Evolutionary conservation across 2,329 filamentous ascomycete species (phyloP).

Genomic region (Penicillium sp.): DNA sequence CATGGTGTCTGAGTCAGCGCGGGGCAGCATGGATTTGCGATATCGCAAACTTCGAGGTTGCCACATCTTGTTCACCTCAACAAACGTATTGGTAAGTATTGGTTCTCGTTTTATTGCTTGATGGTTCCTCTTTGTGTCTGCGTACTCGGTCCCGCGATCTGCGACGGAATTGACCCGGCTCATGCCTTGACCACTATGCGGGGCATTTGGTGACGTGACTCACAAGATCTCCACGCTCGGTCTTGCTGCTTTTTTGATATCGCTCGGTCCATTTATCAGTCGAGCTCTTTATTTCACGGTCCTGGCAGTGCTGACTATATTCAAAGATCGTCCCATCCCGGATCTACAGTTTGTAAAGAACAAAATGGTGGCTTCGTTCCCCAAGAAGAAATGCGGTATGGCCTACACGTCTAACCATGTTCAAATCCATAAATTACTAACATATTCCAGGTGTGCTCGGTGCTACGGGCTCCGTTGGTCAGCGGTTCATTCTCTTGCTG

Average conservation of each 20-base stretch:
- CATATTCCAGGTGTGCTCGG: constrained; percentile 63
- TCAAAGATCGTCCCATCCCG: not conserved
- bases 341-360: not conserved
- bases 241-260: not conserved
- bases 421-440: constrained; percentile 15
- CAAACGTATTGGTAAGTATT: constrained; percentile 9
- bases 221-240: constrained; percentile 1
- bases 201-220: constrained; percentile 5
- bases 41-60: constrained; percentile 25
- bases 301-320: not conserved
- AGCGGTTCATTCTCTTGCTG: constrained; percentile 90
- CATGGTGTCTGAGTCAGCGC: constrained; percentile 16
- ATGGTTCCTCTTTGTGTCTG: not conserved
- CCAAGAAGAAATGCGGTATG: constrained; percentile 41
- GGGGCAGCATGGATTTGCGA: constrained; percentile 22
- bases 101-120: not conserved
- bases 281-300: not conserved
- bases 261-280: not conserved
- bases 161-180: not conserved
- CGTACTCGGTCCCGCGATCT: not conserved
- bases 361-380: constrained; percentile 19
- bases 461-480: constrained; percentile 88
- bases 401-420: not conserved
- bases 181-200: constrained; percentile 1
- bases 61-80: constrained; percentile 8